A percentile compares a stretch with the other conserved stretches of the same genome.
Evolutionary conservation across 768 basidiomycete genomes (phyloP).

Genomic region (Macrolepiota dolichaula): DNA sequence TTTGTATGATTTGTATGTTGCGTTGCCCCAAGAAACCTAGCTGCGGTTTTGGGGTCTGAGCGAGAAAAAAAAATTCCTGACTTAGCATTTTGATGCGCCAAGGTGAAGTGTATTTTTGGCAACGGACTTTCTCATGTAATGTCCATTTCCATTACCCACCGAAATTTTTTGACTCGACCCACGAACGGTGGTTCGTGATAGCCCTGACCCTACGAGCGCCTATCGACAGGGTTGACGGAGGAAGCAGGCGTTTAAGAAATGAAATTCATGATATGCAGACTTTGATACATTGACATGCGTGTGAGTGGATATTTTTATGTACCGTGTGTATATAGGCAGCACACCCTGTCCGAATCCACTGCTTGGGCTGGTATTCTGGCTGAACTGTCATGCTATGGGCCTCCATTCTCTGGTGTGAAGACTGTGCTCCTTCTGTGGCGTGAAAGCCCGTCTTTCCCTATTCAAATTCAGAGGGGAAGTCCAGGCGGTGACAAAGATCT

Average conservation of each 20-base stretch:
- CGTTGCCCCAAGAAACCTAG: not conserved
- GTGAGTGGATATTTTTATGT: not conserved
- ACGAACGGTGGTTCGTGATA: not conserved
- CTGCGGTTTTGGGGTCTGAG: not conserved
- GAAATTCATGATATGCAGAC: not conserved
- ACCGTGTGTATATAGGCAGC: not conserved
- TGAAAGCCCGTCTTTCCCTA: too few relatives aligned
- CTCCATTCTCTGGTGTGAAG: too few relatives aligned
- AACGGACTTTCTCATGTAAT: not conserved
- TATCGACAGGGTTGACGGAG: not conserved
- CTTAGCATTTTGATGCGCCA: not conserved
- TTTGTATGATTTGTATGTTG: not conserved
- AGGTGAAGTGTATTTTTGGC: not conserved
- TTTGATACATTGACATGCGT: not conserved
- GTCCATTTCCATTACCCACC: not conserved
- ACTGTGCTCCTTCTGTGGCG: too few relatives aligned
- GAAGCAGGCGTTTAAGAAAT: not conserved
- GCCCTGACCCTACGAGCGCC: not conserved
- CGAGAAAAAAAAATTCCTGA: not conserved
- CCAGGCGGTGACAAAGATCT: conserved; percentile 4
- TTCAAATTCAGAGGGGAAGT: not conserved
- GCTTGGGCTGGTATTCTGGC: not conserved
- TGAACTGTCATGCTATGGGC: too few relatives aligned
- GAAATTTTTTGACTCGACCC: not conserved
- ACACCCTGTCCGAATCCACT: not conserved